Evolutionary conservation across 2,329 filamentous ascomycete genomes (phyloP), one percentile per base, ranked within the genome.

Genomic region (Pseudopithomyces chartarum): DNA sequence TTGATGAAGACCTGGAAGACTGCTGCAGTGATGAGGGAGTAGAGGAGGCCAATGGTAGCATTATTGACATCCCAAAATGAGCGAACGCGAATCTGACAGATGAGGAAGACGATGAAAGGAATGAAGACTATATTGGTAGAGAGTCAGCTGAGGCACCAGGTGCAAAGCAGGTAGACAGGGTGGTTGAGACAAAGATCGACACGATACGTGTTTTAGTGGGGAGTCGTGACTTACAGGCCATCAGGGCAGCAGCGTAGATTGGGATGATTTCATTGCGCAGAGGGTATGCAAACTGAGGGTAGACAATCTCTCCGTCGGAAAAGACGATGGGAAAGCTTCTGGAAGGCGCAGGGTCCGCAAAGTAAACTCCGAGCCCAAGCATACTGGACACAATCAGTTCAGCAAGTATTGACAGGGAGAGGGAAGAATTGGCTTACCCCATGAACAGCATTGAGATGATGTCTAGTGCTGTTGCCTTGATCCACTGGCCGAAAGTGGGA

Each of bases 1-100:
- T 92, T 92, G 71, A 91, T 66, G 68, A 91, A 88, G 62, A 91
- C 88, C 68, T 92, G 89, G 78, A 92, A 90, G 48, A 91, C 85
- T n/a, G 88, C 86, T 3, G 87, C 87, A 6, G 82, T 80, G 75
- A 91, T 89, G 60, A 91, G 81, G 0, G 85, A 81, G 79, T 91
- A 91, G 0, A 91, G 76, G 0, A 91, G 82, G 13, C 89, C 89
- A 46, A 90, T 81, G 47, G 87, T 73, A 43, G 84, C 88, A 69
- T 91, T 91, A 79, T 91, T 91, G 67, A 86, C 78, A 56, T 79
- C 77, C 77, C 76, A 79, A 69, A 80, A 80, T 56, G 71, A 76
- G 52, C 78, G 73, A 26, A 90, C 80, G 47, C 88, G 85, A 63
- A 91, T 82, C 73, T 91, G 88, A 76, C 87, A 83, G 52, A 87